These are phyloP conservation scores for Lanmaoa pseudosensibilis DNA, from an alignment of 768 basidiomycete genomes.

Conservation along the genomic window DNA sequence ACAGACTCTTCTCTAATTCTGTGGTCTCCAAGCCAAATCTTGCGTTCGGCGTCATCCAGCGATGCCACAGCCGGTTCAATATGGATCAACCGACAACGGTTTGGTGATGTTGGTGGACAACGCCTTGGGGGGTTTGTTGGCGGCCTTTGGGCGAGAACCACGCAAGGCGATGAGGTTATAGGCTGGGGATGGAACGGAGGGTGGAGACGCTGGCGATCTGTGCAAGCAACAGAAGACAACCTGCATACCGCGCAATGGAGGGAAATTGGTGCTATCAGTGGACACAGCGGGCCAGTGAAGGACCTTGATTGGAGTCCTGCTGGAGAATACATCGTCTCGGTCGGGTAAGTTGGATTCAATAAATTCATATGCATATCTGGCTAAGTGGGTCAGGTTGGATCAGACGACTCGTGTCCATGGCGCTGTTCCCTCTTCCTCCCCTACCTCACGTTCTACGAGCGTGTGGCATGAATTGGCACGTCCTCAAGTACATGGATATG, in stretches of 20 bases:
- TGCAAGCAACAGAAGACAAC: conserved; percentile 13
- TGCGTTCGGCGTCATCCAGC: conserved; percentile 35
- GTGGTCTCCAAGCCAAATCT: conserved; percentile 77
- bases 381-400: conserved; percentile 58
- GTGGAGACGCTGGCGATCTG: conserved; percentile 82
- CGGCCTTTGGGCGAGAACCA: conserved; percentile 68
- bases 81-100: conserved; percentile 89
- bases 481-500: conserved; percentile 97
- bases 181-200: conserved; percentile 96
- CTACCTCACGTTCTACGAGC: conserved; percentile 10
- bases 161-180: conserved; percentile 56
- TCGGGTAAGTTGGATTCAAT: conserved; percentile 54
- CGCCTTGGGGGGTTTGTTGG: conserved; percentile 91
- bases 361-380: background rate
- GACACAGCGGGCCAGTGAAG: conserved; percentile 79
- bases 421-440: conserved; percentile 34
- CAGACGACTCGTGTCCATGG: conserved; percentile 93
- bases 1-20: conserved; percentile 94
- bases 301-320: conserved; percentile 84
- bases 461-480: conserved; percentile 87
- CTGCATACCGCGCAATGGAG: conserved; percentile 56
- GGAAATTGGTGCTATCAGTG: conserved; percentile 78
- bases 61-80: conserved; percentile 52
- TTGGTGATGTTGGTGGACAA: conserved; percentile 93
- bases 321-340: conserved; percentile 83